phyloP scores from a whole-genome alignment of 2,329 filamentous ascomycete genomes.

The Ophiosphaerella narmari region DNA sequence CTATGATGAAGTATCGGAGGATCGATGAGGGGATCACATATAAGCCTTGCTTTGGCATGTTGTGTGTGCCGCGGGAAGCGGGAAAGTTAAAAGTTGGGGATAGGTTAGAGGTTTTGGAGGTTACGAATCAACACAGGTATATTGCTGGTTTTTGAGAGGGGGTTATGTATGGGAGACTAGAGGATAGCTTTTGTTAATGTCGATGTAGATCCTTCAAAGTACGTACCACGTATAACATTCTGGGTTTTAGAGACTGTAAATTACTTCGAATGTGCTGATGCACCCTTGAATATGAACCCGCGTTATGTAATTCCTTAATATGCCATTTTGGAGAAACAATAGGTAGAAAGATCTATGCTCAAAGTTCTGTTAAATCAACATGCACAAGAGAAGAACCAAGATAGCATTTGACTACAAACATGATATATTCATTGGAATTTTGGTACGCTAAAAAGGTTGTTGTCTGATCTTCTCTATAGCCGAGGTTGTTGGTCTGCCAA shows the following conservation, averaged over 20 bases:
- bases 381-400: too few relatives aligned
- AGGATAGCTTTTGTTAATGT: neutral
- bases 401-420: too few relatives aligned
- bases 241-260: too few relatives aligned
- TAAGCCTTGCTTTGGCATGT: constrained; percentile 71
- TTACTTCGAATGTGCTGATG: too few relatives aligned
- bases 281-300: too few relatives aligned
- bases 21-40: constrained; percentile 65
- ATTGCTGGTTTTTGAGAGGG: constrained; percentile 42
- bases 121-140: constrained; percentile 63
- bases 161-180: neutral
- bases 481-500: constrained; percentile 39
- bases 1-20: constrained; percentile 63
- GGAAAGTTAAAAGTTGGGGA: constrained; percentile 62
- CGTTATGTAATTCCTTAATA: too few relatives aligned
- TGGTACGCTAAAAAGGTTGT: too few relatives aligned
- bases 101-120: constrained; percentile 61
- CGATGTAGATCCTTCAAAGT: neutral
- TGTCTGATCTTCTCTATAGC: constrained; percentile 7
- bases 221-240: too few relatives aligned
- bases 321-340: too few relatives aligned
- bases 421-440: too few relatives aligned
- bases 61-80: constrained; percentile 64
- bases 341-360: too few relatives aligned
- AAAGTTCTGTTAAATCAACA: too few relatives aligned